These are phyloP conservation scores for Euptelea pleiosperma DNA, from an alignment of 164 flowering plant genomes.

Conservation along the genomic window DNA sequence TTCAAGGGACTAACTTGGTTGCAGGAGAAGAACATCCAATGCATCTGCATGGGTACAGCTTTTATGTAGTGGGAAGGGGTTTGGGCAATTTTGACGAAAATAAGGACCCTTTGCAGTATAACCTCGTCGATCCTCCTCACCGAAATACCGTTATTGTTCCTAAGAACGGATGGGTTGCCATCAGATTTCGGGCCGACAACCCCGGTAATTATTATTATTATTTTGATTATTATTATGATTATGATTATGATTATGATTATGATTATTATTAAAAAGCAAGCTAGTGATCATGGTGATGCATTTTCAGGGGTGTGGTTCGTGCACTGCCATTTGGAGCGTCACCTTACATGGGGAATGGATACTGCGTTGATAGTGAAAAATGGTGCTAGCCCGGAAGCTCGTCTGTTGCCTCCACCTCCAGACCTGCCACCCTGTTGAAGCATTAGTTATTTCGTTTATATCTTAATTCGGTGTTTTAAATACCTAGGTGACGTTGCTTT, in stretches of 20 bases:
- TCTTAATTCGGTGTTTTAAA: too few species aligned
- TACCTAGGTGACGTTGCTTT: too few species aligned
- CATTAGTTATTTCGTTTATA: too few species aligned
- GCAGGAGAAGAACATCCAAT: constrained; percentile 43
- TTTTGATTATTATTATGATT: background rate
- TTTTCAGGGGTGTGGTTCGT: constrained; percentile 57
- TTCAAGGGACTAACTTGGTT: constrained; percentile 44
- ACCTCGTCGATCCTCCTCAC: constrained; percentile 57
- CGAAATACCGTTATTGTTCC: constrained; percentile 48
- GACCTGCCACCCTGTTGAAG: constrained; percentile 45
- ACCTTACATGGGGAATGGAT: constrained; percentile 50
- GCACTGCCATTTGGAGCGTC: constrained; percentile 62
- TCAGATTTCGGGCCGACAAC: constrained; percentile 51
- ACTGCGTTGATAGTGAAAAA: constrained; percentile 38
- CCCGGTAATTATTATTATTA: constrained; percentile 48
- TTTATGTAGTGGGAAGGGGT: constrained; percentile 60
- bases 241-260: background rate
- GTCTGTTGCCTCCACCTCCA: constrained; percentile 33
- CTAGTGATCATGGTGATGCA: background rate
- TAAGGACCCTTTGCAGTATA: constrained; percentile 44
- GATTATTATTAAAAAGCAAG: background rate
- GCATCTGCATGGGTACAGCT: constrained; percentile 59
- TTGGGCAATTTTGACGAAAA: constrained; percentile 46
- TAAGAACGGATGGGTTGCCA: constrained; percentile 46
- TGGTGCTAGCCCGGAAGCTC: constrained; percentile 18